phyloP scores from a whole-genome alignment of 108 stramenopile genomes.

The Poteriospumella lacustris region DNA sequence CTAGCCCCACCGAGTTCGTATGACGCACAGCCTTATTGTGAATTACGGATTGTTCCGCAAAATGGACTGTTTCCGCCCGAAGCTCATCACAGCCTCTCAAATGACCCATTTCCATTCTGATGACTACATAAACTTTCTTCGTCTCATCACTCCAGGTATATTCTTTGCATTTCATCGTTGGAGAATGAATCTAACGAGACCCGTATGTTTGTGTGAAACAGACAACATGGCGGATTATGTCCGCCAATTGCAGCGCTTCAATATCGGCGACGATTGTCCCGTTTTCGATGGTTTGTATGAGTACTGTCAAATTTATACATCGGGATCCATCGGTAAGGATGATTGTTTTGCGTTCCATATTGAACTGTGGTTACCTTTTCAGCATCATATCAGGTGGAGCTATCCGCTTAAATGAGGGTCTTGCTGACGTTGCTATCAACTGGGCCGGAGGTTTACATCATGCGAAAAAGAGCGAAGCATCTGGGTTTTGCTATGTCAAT shows the following conservation, averaged over 20 bases:
- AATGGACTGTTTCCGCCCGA: conserved; percentile 94
- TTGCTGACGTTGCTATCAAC: conserved; percentile 92
- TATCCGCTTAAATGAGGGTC: conserved; percentile 76
- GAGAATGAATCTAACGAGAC: too few relatives aligned
- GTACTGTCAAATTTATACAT: conserved; percentile 88
- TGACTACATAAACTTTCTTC: conserved; percentile 86
- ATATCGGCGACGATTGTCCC: conserved; percentile 95
- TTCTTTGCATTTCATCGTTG: too few relatives aligned
- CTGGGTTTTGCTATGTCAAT: conserved; percentile 73
- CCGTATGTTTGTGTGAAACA: too few relatives aligned
- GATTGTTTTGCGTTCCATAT: too few relatives aligned
- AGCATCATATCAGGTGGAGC: too few relatives aligned
- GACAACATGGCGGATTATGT: conserved; percentile 89
- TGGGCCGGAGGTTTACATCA: conserved; percentile 98
- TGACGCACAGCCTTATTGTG: conserved; percentile 92
- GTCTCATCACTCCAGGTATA: conserved; percentile 80
- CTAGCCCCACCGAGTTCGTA: too few relatives aligned
- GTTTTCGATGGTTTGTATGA: conserved; percentile 96
- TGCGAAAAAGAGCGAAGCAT: conserved; percentile 92
- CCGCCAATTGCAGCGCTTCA: conserved; percentile 80
- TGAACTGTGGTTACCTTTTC: too few relatives aligned
- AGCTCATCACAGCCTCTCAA: conserved; percentile 76
- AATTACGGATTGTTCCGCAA: conserved; percentile 86
- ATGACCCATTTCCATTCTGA: conserved; percentile 88
- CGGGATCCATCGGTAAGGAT: conserved; percentile 82